Evolutionary conservation across 1,284 basidiomycete species (phyloP), one percentile per base, ranked within the genome.

Genomic region (Caloboletus firmus): DNA sequence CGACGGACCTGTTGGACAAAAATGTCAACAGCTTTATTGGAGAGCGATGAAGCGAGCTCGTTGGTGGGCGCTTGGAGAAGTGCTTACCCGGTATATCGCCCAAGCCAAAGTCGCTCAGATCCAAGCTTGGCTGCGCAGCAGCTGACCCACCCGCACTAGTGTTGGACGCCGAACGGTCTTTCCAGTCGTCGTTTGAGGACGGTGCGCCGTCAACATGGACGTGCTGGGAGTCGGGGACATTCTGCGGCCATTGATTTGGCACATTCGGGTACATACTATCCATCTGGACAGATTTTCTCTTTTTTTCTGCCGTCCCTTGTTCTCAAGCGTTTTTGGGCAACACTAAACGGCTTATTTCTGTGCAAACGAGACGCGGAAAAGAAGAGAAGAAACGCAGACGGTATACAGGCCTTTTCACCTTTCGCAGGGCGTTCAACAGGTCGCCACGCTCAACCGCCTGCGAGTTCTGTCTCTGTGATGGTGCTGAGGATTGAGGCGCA

Each of bases 261-360:
- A 81, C 74, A 80, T 71, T 75, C 66, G 74, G 65, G 70, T 73
- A 80, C 70, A 70, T 69, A 71, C 70, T 72, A 72, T 80, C 78
- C 79, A 80, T 79, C 68, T 72, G 75, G 72, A 70, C 68, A 66
- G 72, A 71, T 72, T 70, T 73, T 74, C 70, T 73, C 46, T 72
- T 72, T 73, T 69, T 74, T 73, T 69, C 69, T 72, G 72, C 67
- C 72, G 72, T 71, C 73, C 73, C 74, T 61, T 59, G 72, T 68
- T 74, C 72, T 76, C 69, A 76, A 72, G 74, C 75, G 75, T 75
- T 71, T 74, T 72, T 68, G 69, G 72, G 69, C 67, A 77, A 77
- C 77, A 77, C 73, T 75, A 78, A 74, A 72, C 68, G 72, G 79
- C 78, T 81, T 79, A 79, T 78, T 77, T 75, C 71, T 75, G 69